These are phyloP conservation scores for Camellia japonica DNA, from an alignment of 148 eudicot species.

Conservation along the genomic window DNA sequence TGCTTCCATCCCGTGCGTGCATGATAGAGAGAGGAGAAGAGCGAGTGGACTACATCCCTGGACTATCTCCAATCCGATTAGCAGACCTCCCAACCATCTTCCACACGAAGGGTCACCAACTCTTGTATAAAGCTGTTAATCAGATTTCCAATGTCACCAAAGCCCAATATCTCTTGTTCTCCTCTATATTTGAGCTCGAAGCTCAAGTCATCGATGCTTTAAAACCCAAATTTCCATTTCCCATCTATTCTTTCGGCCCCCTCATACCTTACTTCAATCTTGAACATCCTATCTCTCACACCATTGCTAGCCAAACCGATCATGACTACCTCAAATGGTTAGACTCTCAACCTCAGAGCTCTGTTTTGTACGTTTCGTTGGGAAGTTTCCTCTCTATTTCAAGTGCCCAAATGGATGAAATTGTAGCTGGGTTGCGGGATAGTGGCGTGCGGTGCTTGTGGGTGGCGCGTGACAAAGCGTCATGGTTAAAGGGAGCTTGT, in stretches of 20 bases:
- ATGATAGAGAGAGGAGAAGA: slow-evolving; percentile 26
- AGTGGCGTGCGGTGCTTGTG: slow-evolving; percentile 26
- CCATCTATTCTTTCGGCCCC: slow-evolving; percentile 34
- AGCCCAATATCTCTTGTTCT: slow-evolving; percentile 29
- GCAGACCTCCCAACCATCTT: slow-evolving; percentile 26
- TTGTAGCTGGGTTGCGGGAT: slow-evolving; percentile 21
- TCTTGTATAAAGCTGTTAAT: neutral
- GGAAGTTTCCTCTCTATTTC: slow-evolving; percentile 30
- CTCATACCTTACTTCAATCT: slow-evolving; percentile 23
- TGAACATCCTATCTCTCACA: no score
- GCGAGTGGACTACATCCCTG: slow-evolving; percentile 33
- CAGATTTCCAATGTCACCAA: slow-evolving; percentile 9
- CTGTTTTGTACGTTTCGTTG: slow-evolving; percentile 38
- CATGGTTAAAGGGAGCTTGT: neutral
- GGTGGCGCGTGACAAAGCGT: slow-evolving; percentile 27
- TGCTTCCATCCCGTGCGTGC: no score
- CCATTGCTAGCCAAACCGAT: neutral
- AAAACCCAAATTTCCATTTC: slow-evolving; percentile 10
- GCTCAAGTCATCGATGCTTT: slow-evolving; percentile 15
- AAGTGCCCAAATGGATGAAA: slow-evolving; percentile 33
- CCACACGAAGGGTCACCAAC: slow-evolving; percentile 6
- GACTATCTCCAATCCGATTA: slow-evolving; percentile 23
- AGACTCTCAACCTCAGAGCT: slow-evolving; percentile 25
- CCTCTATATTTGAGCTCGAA: slow-evolving; percentile 36
- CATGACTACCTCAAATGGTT: slow-evolving; percentile 34